Conservation (phyloP, 768 basidiomycete genomes). For the Pholiota microspora region DNA sequence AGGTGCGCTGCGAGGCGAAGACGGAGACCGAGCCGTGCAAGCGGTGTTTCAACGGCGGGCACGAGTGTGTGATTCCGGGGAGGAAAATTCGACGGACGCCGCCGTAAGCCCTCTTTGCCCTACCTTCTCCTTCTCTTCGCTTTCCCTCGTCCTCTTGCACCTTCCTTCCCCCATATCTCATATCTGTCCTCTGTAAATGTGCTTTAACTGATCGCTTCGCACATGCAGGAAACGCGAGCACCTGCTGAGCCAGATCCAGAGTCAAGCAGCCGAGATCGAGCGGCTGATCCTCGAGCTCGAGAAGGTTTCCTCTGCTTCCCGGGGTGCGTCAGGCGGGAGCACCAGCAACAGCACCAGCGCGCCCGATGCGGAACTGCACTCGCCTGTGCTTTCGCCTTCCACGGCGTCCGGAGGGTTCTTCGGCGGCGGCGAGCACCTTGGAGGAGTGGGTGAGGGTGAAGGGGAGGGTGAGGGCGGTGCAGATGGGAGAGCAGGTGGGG, state of each 20-base stretch:
- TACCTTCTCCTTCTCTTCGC: no score
- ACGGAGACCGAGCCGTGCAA: conserved; percentile 73
- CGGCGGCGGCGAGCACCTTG: conserved; percentile 23
- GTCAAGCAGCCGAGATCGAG: conserved; percentile 73
- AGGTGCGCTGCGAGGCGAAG: conserved; percentile 78
- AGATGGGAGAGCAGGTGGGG: no score
- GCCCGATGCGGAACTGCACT: no score
- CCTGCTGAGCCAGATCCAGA: conserved; percentile 70
- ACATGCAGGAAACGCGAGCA: conserved; percentile 86
- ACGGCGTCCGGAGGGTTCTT: conserved; percentile 28
- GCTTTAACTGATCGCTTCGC: no score
- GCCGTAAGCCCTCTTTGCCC: conserved; percentile 60
- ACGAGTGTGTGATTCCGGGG: conserved; percentile 82
- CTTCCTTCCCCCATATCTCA: no score
- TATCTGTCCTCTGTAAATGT: no score
- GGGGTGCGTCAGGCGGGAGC: no score
- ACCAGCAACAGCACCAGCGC: no score
- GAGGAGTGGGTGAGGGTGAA: no score
- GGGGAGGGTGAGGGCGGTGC: no score
- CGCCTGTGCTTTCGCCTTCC: conserved; percentile 38
- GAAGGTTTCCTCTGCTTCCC: conserved; percentile 16
- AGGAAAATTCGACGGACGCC: conserved; percentile 77
- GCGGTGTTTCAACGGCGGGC: conserved; percentile 66
- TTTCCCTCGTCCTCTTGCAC: no score
- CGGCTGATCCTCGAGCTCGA: conserved; percentile 74